phyloP scores from a whole-genome alignment of 495 filamentous ascomycete genomes.

The Sordaria brevicollis region DNA sequence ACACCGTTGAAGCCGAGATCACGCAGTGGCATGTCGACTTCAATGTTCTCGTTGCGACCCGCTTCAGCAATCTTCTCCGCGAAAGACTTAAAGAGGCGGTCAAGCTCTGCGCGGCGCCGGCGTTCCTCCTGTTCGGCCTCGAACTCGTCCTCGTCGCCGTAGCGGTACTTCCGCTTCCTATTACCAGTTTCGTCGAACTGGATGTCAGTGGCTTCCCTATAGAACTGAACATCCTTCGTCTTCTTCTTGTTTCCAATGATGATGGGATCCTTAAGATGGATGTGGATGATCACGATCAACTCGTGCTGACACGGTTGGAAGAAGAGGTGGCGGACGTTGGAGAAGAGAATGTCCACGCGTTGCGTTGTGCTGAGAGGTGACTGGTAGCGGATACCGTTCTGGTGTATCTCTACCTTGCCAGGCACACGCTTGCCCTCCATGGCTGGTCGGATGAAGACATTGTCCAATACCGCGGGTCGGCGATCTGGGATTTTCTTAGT shows the following conservation, averaged over 20 bases:
- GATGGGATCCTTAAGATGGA: conserved; percentile 96
- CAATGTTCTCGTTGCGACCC: conserved; percentile 68
- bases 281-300: conserved; percentile 93
- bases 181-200: conserved; percentile 99
- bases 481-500: conserved; percentile 52
- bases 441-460: conserved; percentile 86
- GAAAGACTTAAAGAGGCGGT: conserved; percentile 91
- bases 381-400: conserved; percentile 95
- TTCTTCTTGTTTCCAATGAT: conserved; percentile 95
- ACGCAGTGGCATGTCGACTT: conserved; percentile 92
- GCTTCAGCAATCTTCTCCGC: conserved; percentile 96
- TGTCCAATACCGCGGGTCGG: conserved; percentile 74
- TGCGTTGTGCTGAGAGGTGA: conserved; percentile 75
- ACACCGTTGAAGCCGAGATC: conserved; percentile 97
- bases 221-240: conserved; percentile 97
- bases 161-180: conserved; percentile 93
- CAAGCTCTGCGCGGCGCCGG: conserved; percentile 76
- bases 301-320: conserved; percentile 96
- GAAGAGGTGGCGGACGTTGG: conserved; percentile 96
- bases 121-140: conserved; percentile 97
- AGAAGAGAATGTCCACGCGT: conserved; percentile 89
- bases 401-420: conserved; percentile 92
- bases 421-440: conserved; percentile 94
- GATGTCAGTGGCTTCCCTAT: conserved; percentile 95
- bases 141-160: conserved; percentile 97